These are phyloP conservation scores for Coprinopsis cinerea DNA, from an alignment of 768 basidiomycete species.

Conservation along the genomic window DNA sequence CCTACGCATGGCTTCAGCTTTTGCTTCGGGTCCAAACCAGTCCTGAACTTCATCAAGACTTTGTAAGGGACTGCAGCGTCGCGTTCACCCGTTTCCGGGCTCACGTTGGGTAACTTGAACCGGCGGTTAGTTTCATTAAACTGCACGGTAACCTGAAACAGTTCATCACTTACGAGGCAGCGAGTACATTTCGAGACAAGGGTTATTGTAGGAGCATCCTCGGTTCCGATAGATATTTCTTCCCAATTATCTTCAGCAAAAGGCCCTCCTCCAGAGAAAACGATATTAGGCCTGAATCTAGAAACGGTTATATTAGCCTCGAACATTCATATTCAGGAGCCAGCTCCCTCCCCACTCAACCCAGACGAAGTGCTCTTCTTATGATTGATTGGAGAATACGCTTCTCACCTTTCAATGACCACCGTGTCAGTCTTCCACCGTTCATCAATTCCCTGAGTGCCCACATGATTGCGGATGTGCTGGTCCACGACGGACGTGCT, in stretches of 20 bases:
- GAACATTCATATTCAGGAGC: no score
- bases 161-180: slow-evolving; percentile 55
- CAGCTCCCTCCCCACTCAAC: no score
- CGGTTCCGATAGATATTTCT: slow-evolving; percentile 48
- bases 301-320: slow-evolving; percentile 5
- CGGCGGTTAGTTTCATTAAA: slow-evolving; percentile 2
- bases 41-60: slow-evolving; percentile 67
- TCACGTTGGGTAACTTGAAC: slow-evolving; percentile 66
- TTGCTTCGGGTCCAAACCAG: slow-evolving; percentile 44
- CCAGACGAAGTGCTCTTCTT: no score
- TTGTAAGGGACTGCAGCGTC: slow-evolving; percentile 75
- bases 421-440: slow-evolving; percentile 48
- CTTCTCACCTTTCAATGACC: slow-evolving; percentile 51
- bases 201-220: slow-evolving; percentile 36
- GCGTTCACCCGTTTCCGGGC: slow-evolving; percentile 53
- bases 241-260: slow-evolving; percentile 72
- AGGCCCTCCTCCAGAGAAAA: slow-evolving; percentile 58
- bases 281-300: slow-evolving; percentile 77
- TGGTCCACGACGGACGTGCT: slow-evolving; percentile 48
- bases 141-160: background rate
- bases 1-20: slow-evolving; percentile 60
- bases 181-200: slow-evolving; percentile 67
- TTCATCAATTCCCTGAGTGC: slow-evolving; percentile 41
- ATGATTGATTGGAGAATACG: no score
- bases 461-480: slow-evolving; percentile 40